A percentile compares a stretch with the other conserved stretches of the same genome.
These are phyloP conservation scores for Albizia julibrissin DNA, from an alignment of 306 rosid species.

Conservation along the genomic window DNA sequence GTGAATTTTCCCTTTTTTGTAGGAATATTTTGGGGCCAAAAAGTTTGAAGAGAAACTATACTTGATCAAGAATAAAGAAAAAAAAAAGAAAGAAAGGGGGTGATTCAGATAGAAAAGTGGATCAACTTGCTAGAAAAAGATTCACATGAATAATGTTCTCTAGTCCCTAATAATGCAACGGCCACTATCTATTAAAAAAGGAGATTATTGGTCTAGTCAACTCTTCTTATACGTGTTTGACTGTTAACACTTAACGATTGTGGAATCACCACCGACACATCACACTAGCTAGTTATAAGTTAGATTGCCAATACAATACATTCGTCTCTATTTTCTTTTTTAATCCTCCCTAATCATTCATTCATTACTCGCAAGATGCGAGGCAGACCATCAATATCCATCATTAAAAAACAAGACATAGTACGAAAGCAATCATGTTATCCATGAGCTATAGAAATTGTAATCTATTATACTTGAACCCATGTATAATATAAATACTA, in stretches of 20 bases:
- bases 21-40: not conserved
- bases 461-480: no score
- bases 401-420: no score
- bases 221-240: not conserved
- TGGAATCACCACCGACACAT: conserved; percentile 18
- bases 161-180: not conserved
- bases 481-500: no score
- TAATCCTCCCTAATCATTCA: not conserved
- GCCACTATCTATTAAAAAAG: not conserved
- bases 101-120: not conserved
- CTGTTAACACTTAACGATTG: not conserved
- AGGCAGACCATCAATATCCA: not conserved
- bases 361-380: not conserved
- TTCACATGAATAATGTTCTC: not conserved
- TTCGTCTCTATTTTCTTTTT: not conserved
- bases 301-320: not conserved
- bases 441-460: not conserved
- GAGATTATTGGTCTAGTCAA: not conserved
- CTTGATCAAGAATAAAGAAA: not conserved
- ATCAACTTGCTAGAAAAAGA: conserved; percentile 7
- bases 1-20: not conserved
- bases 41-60: not conserved
- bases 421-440: not conserved
- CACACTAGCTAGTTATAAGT: not conserved
- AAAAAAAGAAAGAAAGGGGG: not conserved